Evolutionary conservation across 2,329 filamentous ascomycete genomes (phyloP).

Genomic region (Aspergillus udagawae): DNA sequence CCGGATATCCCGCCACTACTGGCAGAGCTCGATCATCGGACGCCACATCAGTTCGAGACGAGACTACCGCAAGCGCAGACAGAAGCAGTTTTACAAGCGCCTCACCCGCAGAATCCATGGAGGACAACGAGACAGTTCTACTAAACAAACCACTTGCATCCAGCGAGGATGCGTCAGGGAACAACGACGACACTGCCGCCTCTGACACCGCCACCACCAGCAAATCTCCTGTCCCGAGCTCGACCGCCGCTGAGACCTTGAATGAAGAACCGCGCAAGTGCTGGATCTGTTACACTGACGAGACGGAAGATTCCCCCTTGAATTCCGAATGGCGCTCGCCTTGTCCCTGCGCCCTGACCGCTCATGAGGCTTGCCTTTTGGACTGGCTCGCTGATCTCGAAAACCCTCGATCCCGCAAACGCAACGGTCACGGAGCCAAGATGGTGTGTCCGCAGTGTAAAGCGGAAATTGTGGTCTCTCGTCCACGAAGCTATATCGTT

Average conservation of each 20-base stretch:
- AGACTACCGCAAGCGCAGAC: conserved; percentile 3
- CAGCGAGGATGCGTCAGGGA: conserved; percentile 7
- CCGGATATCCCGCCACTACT: conserved; percentile 25
- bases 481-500: conserved; percentile 70
- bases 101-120: conserved; percentile 14
- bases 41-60: conserved; percentile 17
- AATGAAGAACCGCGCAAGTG: conserved; percentile 50
- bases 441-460: conserved; percentile 90
- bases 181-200: conserved; percentile 10
- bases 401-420: conserved; percentile 50
- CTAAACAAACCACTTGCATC: conserved; percentile 21
- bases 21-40: conserved; percentile 26
- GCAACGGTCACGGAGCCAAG: conserved; percentile 52
- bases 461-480: conserved; percentile 68
- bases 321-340: conserved; percentile 75
- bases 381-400: conserved; percentile 94
- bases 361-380: conserved; percentile 84
- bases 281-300: conserved; percentile 67
- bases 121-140: conserved; percentile 30
- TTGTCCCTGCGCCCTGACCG: conserved; percentile 84
- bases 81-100: conserved; percentile 1
- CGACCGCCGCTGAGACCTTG: conserved; percentile 11
- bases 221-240: conserved; percentile 12
- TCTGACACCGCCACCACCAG: background rate
- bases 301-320: conserved; percentile 58